A percentile compares a stretch with the other conserved stretches of the same genome.
Evolutionary conservation across 495 filamentous ascomycete genomes (phyloP).

Genomic region (Aspergillus haitiensis): DNA sequence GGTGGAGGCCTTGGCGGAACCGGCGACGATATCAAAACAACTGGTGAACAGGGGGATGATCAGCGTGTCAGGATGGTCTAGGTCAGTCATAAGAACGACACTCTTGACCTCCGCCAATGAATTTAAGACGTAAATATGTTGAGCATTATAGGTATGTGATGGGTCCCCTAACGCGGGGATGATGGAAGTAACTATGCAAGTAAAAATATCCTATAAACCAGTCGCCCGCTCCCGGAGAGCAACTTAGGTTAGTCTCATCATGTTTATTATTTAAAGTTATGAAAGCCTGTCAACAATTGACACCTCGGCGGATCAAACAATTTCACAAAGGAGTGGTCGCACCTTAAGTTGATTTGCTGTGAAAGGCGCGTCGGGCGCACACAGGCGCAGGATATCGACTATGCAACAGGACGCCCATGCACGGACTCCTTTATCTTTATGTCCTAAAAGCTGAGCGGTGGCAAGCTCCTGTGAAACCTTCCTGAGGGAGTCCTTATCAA

Average conservation of each 20-base stretch:
- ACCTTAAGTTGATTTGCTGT: constrained; percentile 89
- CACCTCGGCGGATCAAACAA: too few species aligned
- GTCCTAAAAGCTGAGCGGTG: constrained; percentile 73
- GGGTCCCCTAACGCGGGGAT: constrained; percentile 86
- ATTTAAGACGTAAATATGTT: constrained; percentile 85
- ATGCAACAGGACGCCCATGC: constrained; percentile 87
- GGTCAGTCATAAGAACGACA: constrained; percentile 88
- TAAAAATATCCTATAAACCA: constrained; percentile 79
- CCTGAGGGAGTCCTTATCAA: constrained; percentile 74
- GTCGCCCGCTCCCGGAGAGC: neutral
- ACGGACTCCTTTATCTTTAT: constrained; percentile 90
- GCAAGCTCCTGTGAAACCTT: constrained; percentile 88
- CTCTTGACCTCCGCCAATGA: constrained; percentile 93
- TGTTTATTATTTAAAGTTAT: neutral
- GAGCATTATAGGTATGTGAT: constrained; percentile 84
- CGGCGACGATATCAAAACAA: constrained; percentile 92
- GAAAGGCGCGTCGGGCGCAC: constrained; percentile 94
- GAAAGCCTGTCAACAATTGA: too few species aligned
- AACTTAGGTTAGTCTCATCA: neutral
- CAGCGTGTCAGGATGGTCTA: constrained; percentile 73
- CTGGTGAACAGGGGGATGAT: constrained; percentile 76
- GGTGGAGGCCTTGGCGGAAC: constrained; percentile 66
- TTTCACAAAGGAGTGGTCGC: constrained; percentile 20
- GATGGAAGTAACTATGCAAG: constrained; percentile 76
- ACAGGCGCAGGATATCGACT: constrained; percentile 90